Base-by-base conservation (phyloP, 768 basidiomycete species). In the Pleurotus tuber-regium region DNA sequence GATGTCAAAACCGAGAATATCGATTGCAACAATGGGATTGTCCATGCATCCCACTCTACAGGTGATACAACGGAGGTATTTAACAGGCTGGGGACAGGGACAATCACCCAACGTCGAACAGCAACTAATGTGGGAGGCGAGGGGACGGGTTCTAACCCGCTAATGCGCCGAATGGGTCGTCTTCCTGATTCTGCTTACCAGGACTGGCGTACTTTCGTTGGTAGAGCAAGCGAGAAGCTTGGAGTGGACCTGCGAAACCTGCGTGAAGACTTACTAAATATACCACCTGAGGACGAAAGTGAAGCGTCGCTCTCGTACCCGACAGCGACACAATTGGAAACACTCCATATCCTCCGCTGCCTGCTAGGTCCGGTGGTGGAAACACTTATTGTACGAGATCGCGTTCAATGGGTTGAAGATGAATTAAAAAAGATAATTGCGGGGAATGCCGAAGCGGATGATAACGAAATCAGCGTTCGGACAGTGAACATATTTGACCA, bases 401-500 rank as follows among this genome's bases (percentile, higher is more conserved):
- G 89, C 18, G 59, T 75, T 24, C 57, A 68, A 38, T 90, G 86
- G 84, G 55, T 89, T 51, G 60, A 57, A 47, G 72, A 82, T 33
- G 61, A 66, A 44, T 62, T 79, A 55, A 59, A 52, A 35, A 24
- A 38, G 24, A n/a, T 49, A 26, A 36, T 12, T 42, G 26, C 39
- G 18, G 33, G 6, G 43, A 30, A 24, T 21, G n/a, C 8, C 16
- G 52, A 40, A 7, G 8, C 61, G 53, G 31, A 57, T 2, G 18
- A n/a, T 21, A 29, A 33, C 21, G 19, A n/a, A 21, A 14, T 24
- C 19, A 33, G 10, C 31, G 72, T 79, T 16, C 69, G 75, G 25
- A 58, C 80, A 18, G 70, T 88, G 2, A 89, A 87, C 63, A 61
- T 91, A 35, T 90, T 91, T 54, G 84, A 89, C 59, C 88, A 89